These are phyloP conservation scores for Anethum foeniculum DNA, from an alignment of 140 eudicot species.

Conservation along the genomic window DNA sequence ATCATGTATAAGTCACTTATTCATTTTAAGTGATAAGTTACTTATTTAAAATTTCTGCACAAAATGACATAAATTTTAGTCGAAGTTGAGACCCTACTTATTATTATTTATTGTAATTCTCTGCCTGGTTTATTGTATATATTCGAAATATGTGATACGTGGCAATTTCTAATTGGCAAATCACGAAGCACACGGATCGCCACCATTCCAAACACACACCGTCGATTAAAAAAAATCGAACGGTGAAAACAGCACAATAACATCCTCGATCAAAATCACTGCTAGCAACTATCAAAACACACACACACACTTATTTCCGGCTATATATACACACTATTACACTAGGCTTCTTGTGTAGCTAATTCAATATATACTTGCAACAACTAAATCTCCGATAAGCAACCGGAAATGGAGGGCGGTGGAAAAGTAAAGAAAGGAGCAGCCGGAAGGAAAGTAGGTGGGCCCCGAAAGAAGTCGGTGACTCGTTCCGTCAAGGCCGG, in stretches of 20 bases:
- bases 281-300: background rate
- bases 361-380: background rate
- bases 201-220: background rate
- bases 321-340: background rate
- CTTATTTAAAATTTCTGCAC: no score
- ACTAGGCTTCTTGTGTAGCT: background rate
- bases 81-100: no score
- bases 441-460: constrained; percentile 7
- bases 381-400: background rate
- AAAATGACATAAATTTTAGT: no score
- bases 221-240: background rate
- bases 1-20: no score
- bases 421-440: constrained; percentile 7
- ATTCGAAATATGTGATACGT: background rate
- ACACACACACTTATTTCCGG: background rate
- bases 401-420: background rate
- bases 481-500: constrained; percentile 11
- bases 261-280: background rate
- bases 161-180: background rate
- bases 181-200: background rate
- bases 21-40: no score
- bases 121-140: no score
- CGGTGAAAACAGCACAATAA: background rate
- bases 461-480: constrained; percentile 9
- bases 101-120: no score